A percentile compares a stretch with the other conserved stretches of the same genome.
Evolutionary conservation across 345 rosid species (phyloP).

Genomic region (Populus pruinosa): DNA sequence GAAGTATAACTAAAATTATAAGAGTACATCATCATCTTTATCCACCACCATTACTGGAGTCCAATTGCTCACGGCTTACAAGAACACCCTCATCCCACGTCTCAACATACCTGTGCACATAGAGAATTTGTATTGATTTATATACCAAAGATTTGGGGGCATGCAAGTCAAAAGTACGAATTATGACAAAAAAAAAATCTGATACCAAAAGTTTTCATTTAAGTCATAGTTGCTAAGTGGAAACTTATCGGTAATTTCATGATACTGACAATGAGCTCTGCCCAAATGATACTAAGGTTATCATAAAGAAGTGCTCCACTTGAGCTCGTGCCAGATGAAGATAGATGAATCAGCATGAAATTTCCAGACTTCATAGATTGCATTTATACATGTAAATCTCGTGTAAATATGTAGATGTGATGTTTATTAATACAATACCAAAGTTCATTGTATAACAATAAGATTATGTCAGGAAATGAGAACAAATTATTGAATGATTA

Average conservation of each 20-base stretch:
- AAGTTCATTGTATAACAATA: background rate
- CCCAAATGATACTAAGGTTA: background rate
- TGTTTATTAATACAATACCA: background rate
- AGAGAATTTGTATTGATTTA: background rate
- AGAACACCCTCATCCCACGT: constrained; percentile 78
- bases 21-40: background rate
- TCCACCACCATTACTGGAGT: constrained; percentile 25
- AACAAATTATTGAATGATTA: background rate
- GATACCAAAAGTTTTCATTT: too few relatives aligned
- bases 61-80: constrained; percentile 46
- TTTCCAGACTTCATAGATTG: background rate
- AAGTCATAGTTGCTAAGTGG: too few relatives aligned
- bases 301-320: background rate
- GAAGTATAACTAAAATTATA: too few relatives aligned
- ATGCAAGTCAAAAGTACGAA: background rate
- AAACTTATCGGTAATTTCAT: background rate
- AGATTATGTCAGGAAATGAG: background rate
- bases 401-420: background rate
- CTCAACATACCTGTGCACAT: constrained; percentile 52
- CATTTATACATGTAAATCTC: too few relatives aligned
- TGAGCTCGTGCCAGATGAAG: background rate
- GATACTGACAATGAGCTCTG: background rate
- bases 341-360: background rate
- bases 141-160: background rate
- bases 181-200: too few relatives aligned